These are phyloP conservation scores for Endothia cerciana DNA, from an alignment of 2,329 filamentous ascomycete species.

Conservation along the genomic window DNA sequence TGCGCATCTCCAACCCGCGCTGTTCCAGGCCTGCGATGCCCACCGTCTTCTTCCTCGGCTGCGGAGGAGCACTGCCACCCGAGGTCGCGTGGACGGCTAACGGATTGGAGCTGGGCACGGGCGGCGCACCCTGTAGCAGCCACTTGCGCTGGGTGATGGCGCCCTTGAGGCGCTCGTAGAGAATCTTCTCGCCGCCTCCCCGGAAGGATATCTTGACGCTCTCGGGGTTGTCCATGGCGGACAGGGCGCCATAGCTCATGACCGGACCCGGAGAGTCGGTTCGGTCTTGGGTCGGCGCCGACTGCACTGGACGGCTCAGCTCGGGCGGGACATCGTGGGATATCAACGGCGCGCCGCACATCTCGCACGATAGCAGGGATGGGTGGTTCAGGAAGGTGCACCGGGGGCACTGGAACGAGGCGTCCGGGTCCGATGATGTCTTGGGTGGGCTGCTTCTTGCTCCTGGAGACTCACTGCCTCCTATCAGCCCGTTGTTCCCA, in stretches of 20 bases:
- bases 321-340: constrained; percentile 52
- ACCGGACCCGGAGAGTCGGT: constrained; percentile 80
- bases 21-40: constrained; percentile 93
- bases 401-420: constrained; percentile 71
- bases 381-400: constrained; percentile 96
- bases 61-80: constrained; percentile 33
- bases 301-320: constrained; percentile 44
- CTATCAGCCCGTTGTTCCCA: constrained; percentile 25
- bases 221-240: constrained; percentile 63
- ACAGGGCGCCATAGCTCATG: constrained; percentile 48
- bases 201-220: constrained; percentile 92
- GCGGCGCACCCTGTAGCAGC: constrained; percentile 87
- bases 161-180: constrained; percentile 85
- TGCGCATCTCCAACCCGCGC: constrained; percentile 79
- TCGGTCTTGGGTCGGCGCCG: constrained; percentile 42
- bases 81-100: constrained; percentile 42
- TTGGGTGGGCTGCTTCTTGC: constrained; percentile 25
- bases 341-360: constrained; percentile 79
- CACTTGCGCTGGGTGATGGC: constrained; percentile 93
- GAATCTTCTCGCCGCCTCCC: constrained; percentile 84
- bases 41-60: constrained; percentile 59
- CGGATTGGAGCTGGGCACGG: constrained; percentile 69
- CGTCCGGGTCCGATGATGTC: constrained; percentile 38
- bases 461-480: constrained; percentile 23
- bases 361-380: constrained; percentile 83